A percentile compares a stretch with the other conserved stretches of the same genome.
These are phyloP conservation scores for Drechslera avenae DNA, from an alignment of 2,329 filamentous ascomycete species.

Conservation along the genomic window DNA sequence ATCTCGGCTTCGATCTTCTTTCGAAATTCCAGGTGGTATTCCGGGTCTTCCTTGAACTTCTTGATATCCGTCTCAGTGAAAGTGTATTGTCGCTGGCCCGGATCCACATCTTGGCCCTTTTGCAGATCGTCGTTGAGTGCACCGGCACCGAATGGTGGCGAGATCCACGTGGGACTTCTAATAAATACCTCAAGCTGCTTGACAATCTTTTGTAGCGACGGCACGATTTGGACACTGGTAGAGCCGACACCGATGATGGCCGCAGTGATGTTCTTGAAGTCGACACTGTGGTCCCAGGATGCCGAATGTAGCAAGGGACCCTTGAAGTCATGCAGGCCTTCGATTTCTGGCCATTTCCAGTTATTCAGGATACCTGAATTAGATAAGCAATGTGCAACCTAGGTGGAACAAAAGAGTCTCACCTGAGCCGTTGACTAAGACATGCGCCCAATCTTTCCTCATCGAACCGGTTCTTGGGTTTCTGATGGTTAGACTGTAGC, in stretches of 20 bases:
- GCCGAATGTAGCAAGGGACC: conserved; percentile 53
- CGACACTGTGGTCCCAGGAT: conserved; percentile 49
- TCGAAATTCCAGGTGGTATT: conserved; percentile 57
- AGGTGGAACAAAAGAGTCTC: conserved; percentile 1
- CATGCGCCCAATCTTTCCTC: conserved; percentile 45
- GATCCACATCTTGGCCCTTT: conserved; percentile 47
- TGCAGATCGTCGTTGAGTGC: conserved; percentile 42
- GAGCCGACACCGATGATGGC: conserved; percentile 45
- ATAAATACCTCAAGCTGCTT: conserved; percentile 46
- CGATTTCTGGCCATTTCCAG: conserved; percentile 53
- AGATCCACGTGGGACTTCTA: conserved; percentile 50
- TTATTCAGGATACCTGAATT: conserved; percentile 51
- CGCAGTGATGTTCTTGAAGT: conserved; percentile 38
- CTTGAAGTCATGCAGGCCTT: conserved; percentile 50
- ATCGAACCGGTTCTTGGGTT: conserved; percentile 42
- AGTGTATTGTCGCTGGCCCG: conserved; percentile 50
- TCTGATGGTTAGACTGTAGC: conserved; percentile 49
- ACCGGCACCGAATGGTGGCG: conserved; percentile 46
- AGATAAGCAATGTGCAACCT: conserved; percentile 41
- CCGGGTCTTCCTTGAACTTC: conserved; percentile 63
- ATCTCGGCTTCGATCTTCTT: conserved; percentile 57
- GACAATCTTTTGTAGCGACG: conserved; percentile 47
- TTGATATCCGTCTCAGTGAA: conserved; percentile 60
- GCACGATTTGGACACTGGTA: conserved; percentile 45
- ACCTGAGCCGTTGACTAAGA: conserved; percentile 54